A percentile compares a stretch with the other conserved stretches of the same genome.
These are phyloP conservation scores for Sherardia arvensis DNA, from an alignment of 257 asterid species.

Conservation along the genomic window DNA sequence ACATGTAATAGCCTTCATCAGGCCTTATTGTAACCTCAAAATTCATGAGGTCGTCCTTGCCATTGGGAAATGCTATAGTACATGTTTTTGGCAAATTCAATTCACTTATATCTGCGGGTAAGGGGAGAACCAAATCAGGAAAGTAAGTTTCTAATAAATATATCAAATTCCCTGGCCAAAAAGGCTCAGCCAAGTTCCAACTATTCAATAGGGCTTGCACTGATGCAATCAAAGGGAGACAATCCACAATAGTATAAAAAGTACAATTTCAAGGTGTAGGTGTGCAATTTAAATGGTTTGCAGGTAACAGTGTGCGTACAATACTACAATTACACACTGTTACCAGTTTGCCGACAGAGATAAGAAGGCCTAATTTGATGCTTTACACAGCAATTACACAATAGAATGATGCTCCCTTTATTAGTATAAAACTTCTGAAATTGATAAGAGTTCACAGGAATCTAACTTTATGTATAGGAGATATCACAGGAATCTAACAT, in stretches of 20 bases:
- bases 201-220: neutral
- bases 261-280: too few species aligned
- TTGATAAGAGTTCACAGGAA: neutral
- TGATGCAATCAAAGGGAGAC: neutral
- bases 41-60: conserved; percentile 93
- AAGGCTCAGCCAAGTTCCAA: neutral
- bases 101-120: conserved; percentile 65
- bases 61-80: conserved; percentile 77
- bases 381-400: neutral
- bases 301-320: neutral
- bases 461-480: too few species aligned
- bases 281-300: too few species aligned
- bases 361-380: neutral
- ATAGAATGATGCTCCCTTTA: neutral
- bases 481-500: neutral
- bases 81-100: conserved; percentile 82
- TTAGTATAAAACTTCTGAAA: neutral
- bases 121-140: neutral
- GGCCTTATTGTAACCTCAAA: conserved; percentile 88
- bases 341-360: neutral
- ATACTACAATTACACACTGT: too few species aligned
- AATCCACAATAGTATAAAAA: neutral
- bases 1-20: conserved; percentile 86
- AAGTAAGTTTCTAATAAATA: neutral
- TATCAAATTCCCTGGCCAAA: neutral